phyloP scores from a whole-genome alignment of 2,329 filamentous ascomycete species.

The Alternaria sp. region DNA sequence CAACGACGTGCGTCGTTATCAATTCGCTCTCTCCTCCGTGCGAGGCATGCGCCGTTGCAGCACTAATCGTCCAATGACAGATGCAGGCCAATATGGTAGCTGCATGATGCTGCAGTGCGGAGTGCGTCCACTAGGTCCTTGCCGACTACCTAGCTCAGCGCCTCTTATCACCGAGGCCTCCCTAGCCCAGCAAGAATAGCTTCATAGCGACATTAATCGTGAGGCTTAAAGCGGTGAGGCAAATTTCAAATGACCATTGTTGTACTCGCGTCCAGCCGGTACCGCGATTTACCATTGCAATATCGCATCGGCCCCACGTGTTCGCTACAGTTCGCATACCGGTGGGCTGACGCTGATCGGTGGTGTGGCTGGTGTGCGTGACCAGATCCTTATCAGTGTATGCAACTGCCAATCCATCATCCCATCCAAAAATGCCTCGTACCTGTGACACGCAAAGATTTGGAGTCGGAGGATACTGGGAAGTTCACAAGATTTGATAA shows the following conservation, averaged over 20 bases:
- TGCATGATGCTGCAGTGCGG: constrained; percentile 13
- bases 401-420: background rate
- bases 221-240: constrained; percentile 4
- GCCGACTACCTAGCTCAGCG: constrained; percentile 9
- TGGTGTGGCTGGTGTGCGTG: constrained; percentile 13
- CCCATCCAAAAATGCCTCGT: background rate
- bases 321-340: constrained; percentile 5
- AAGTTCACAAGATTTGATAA: background rate
- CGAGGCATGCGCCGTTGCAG: constrained; percentile 5
- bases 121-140: constrained; percentile 10
- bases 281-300: background rate
- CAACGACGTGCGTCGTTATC: constrained; percentile 12
- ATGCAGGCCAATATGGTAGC: constrained; percentile 1
- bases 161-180: constrained; percentile 5
- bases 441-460: background rate
- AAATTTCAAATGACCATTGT: background rate
- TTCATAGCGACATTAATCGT: background rate
- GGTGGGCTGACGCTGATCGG: constrained; percentile 7
- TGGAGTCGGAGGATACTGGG: background rate
- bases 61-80: constrained; percentile 1
- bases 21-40: constrained; percentile 8
- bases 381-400: constrained; percentile 12
- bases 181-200: background rate
- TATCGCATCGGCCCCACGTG: constrained; percentile 15
- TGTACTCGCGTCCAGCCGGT: background rate